These are phyloP conservation scores for Eucalyptus pauciflora DNA, from an alignment of 345 rosid species.

Conservation along the genomic window DNA sequence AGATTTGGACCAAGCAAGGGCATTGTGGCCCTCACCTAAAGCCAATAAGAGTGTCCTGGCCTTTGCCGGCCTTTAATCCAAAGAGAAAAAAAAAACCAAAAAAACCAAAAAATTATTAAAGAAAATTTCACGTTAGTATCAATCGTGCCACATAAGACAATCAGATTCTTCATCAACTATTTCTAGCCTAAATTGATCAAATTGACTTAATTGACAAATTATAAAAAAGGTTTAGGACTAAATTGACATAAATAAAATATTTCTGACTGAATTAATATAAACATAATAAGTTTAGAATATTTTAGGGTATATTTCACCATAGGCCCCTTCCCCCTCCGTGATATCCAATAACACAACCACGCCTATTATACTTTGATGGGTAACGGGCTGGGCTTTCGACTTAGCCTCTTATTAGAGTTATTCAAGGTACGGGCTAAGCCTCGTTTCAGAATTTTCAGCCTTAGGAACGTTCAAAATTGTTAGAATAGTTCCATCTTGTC, in stretches of 20 bases:
- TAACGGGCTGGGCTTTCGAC: not conserved
- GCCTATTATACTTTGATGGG: not conserved
- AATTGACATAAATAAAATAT: no score
- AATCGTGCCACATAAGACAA: no score
- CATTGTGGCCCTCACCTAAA: not conserved
- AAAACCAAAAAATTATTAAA: no score
- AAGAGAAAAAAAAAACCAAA: no score
- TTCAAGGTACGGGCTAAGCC: not conserved
- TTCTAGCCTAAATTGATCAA: no score
- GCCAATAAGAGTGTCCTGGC: not conserved
- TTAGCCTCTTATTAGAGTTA: not conserved
- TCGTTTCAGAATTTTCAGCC: not conserved
- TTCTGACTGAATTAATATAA: no score
- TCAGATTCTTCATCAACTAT: no score
- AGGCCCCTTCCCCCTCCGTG: not conserved
- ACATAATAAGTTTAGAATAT: not conserved
- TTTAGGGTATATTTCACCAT: not conserved
- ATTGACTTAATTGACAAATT: not conserved
- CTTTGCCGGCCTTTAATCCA: fast-evolving
- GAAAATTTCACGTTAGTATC: not conserved
- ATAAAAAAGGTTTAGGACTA: fast-evolving
- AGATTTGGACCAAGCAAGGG: not conserved
- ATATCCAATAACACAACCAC: not conserved
- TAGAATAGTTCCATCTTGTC: not conserved
- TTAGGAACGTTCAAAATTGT: not conserved